Conservation (phyloP, 2,329 filamentous ascomycete species). For the Exutisphaerella laricina region DNA sequence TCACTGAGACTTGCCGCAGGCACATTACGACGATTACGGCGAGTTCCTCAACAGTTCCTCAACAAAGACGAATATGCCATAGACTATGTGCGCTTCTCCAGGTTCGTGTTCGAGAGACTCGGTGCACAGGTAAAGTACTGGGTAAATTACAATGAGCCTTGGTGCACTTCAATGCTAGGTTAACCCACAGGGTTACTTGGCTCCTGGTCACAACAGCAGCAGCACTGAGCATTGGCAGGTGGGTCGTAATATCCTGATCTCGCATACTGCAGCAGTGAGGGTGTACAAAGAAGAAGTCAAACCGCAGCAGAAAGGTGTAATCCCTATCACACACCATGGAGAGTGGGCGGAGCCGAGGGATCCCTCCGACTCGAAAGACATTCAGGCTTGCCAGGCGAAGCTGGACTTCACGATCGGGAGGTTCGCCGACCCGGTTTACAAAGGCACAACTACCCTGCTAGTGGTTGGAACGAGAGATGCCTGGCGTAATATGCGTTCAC, state of each 20-base stretch:
- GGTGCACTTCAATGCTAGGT: conserved; percentile 63
- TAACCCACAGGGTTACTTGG: conserved; percentile 73
- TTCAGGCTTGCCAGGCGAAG: conserved; percentile 22
- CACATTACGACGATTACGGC: conserved; percentile 71
- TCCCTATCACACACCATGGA: conserved; percentile 84
- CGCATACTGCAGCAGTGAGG: conserved; percentile 75
- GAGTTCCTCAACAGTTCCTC: conserved; percentile 75
- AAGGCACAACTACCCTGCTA: conserved; percentile 39
- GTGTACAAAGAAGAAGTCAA: conserved; percentile 80
- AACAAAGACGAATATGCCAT: conserved; percentile 75
- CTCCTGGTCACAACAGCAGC: conserved; percentile 76
- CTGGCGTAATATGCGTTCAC: not conserved
- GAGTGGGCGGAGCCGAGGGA: conserved; percentile 38
- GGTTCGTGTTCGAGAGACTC: conserved; percentile 67
- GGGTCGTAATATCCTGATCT: conserved; percentile 70
- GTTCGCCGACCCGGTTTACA: conserved; percentile 4
- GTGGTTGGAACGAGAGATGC: conserved; percentile 1
- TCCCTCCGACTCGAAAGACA: conserved; percentile 1
- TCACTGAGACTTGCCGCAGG: conserved; percentile 83
- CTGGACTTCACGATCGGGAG: conserved; percentile 5
- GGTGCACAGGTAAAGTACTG: conserved; percentile 73
- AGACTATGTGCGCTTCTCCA: conserved; percentile 75
- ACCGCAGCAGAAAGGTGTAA: conserved; percentile 63
- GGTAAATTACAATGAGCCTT: conserved; percentile 60
- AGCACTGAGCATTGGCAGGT: conserved; percentile 75